These are phyloP conservation scores for Diatrype stigma DNA, from an alignment of 2,329 filamentous ascomycete species.

Conservation along the genomic window DNA sequence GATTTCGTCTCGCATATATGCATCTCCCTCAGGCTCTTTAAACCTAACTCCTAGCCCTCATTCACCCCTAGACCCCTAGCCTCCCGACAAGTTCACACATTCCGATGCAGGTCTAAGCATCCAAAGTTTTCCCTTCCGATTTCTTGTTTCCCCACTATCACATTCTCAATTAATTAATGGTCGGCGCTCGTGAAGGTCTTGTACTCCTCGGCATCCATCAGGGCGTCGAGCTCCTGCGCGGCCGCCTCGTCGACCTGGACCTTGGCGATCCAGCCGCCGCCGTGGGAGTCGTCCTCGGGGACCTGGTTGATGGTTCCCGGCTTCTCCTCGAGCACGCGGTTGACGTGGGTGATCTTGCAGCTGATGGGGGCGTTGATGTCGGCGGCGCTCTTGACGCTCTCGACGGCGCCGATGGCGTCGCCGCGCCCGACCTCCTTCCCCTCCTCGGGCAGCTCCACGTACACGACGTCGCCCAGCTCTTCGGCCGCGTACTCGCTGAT, in stretches of 20 bases:
- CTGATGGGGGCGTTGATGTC: slow-evolving; percentile 89
- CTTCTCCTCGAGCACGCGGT: slow-evolving; percentile 74
- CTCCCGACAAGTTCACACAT: too few relatives aligned
- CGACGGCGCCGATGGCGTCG: slow-evolving; percentile 88
- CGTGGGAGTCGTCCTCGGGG: slow-evolving; percentile 71
- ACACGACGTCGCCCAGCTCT: slow-evolving; percentile 93
- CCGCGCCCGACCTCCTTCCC: slow-evolving; percentile 67
- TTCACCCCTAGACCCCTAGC: too few relatives aligned
- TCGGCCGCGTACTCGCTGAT: slow-evolving; percentile 91
- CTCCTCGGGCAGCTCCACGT: slow-evolving; percentile 81
- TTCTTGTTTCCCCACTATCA: not conserved
- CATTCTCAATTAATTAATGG: slow-evolving; percentile 24
- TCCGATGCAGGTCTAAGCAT: not conserved
- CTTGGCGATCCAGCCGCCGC: slow-evolving; percentile 89
- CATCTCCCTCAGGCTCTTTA: too few relatives aligned
- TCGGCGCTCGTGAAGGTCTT: slow-evolving; percentile 61
- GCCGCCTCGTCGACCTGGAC: slow-evolving; percentile 68
- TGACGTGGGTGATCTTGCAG: slow-evolving; percentile 72
- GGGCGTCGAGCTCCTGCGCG: slow-evolving; percentile 62
- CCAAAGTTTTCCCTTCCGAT: not conserved
- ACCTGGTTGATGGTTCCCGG: slow-evolving; percentile 84
- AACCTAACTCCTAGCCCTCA: too few relatives aligned
- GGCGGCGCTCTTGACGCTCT: slow-evolving; percentile 97
- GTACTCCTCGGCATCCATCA: slow-evolving; percentile 79
- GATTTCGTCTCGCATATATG: too few relatives aligned